A percentile compares a stretch with the other conserved stretches of the same genome.
phyloP scores from a whole-genome alignment of 1,139 yeast genomes.

The Nakaseomyces nivariensis region DNA sequence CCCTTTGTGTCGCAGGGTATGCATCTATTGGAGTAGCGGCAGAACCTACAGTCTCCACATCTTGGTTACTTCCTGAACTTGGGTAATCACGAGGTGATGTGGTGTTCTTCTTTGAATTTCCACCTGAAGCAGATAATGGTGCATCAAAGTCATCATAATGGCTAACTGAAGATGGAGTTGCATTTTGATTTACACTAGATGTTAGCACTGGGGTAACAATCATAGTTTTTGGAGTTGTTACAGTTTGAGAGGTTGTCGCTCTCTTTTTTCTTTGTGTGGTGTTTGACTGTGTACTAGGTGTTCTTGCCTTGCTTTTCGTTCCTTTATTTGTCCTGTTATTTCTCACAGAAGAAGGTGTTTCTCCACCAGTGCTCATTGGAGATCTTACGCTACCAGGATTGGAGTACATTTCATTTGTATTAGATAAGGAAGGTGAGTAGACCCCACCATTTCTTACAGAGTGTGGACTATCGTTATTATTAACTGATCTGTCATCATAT shows the following conservation, averaged over 20 bases:
- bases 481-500: neutral
- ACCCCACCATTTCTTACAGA: neutral
- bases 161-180: neutral
- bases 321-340: neutral
- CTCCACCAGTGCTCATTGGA: neutral
- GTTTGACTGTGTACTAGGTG: neutral
- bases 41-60: neutral
- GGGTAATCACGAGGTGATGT: neutral
- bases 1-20: neutral
- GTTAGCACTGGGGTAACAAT: slow-evolving; percentile 2
- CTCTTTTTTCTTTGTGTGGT: neutral
- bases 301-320: neutral
- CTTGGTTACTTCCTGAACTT: neutral
- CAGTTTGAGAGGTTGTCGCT: neutral
- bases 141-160: neutral
- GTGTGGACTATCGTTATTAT: neutral
- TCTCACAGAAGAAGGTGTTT: neutral
- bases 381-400: neutral
- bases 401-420: neutral
- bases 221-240: slow-evolving; percentile 3
- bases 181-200: neutral
- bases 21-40: neutral
- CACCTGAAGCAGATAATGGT: neutral
- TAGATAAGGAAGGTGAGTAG: neutral
- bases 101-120: slow-evolving; percentile 3